Base-by-base conservation (phyloP, 306 rosid genomes). In the Alnus glutinosa region DNA sequence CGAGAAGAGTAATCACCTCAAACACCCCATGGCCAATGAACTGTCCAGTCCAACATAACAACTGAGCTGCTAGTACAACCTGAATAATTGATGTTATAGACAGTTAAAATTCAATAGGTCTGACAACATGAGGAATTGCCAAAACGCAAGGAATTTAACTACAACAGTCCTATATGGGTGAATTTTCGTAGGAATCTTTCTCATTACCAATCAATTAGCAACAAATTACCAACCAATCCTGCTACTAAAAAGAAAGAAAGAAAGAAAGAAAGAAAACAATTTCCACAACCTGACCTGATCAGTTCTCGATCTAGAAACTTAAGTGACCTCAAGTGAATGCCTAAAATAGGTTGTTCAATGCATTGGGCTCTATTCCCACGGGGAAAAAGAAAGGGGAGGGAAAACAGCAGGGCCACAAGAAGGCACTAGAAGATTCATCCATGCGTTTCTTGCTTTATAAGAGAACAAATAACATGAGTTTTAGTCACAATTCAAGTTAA, bases 21-120 rank as follows among this genome's bases (percentile, higher is more conserved):
- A 94, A 94, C 55, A 91, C 89, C 49, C 95, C 98, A 42, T 94
- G 98, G 19, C 97, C 98, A 64, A 94, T 77, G 71, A 91, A 91
- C 87, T 89, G 97, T 67, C 87, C 97, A 23, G 87, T 82, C 98
- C 98, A 94, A 78, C 98, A 89, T n/a, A 91, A 4, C 74, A 94
- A 32, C 74, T 94, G 98, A 75, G 91, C 86, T 44, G 91, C 97
- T 86, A 90, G 61, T 51, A 73, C 97, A 52, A 90, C 89, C 98
- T 94, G 91, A 67, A 73, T 74, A 42, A 55, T 71, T 44, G 30
- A 66, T 69, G 9, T 36, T 52, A 72, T 50, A 74, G 19, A 78
- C 47, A 47, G 47, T 72, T 4, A 75, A 74, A 69, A 63, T 5
- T 37, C 42, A 28, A 42, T n/a, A 61, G 30, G 64, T 71, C 58